Conservation (phyloP, 257 asterid species). For the Solanum rostratum region DNA sequence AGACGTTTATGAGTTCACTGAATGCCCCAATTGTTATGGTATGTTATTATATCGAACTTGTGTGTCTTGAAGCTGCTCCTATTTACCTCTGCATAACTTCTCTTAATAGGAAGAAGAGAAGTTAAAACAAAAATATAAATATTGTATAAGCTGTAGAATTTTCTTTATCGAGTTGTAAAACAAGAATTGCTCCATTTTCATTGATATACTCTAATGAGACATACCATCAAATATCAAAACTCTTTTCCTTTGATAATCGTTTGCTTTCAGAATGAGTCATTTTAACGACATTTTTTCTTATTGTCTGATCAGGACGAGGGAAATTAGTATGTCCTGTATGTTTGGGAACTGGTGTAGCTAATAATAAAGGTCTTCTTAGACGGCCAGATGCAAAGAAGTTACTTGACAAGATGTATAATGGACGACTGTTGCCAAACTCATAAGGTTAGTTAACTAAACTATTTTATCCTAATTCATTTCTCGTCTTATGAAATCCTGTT, state of each 20-base stretch:
- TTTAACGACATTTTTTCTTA: neutral
- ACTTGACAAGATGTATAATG: conserved; percentile 94
- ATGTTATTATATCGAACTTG: conserved; percentile 1
- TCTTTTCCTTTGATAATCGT: neutral
- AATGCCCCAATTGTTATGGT: conserved; percentile 99
- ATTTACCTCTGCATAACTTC: neutral
- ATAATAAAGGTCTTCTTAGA: conserved; percentile 92
- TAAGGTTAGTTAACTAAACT: conserved; percentile 18
- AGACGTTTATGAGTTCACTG: conserved; percentile 91
- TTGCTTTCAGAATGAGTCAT: neutral
- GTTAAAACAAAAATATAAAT: neutral
- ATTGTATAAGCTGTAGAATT: neutral
- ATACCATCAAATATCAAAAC: neutral
- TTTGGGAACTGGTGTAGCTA: conserved; percentile 86
- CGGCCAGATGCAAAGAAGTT: conserved; percentile 73
- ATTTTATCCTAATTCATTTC: neutral
- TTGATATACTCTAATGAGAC: neutral
- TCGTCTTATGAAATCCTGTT: neutral
- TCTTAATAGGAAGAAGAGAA: neutral
- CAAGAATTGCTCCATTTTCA: neutral
- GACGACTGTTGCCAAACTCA: conserved; percentile 75
- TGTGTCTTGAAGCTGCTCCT: neutral
- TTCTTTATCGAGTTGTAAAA: neutral
- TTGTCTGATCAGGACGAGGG: conserved; percentile 58
- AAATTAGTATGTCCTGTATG: conserved; percentile 91